Conservation (phyloP, 768 basidiomycete species). For the Tricholoma hemisulphureum region DNA sequence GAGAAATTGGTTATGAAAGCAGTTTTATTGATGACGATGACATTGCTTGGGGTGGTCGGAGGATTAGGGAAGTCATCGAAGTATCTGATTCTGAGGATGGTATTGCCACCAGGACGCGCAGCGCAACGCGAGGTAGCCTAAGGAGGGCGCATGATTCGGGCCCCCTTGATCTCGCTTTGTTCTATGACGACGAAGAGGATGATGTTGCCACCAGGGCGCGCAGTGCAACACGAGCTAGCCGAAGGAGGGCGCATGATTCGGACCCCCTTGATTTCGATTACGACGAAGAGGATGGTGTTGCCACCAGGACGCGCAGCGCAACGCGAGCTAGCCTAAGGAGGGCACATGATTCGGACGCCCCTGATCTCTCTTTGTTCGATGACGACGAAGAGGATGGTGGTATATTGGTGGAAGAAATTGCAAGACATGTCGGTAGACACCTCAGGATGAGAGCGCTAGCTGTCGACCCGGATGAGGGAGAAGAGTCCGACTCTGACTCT, state of each 20-base stretch:
- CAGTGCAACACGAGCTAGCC: neutral
- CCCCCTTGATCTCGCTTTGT: neutral
- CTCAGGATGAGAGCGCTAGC: neutral
- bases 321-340: neutral
- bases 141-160: neutral
- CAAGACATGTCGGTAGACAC: neutral
- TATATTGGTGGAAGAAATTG: neutral
- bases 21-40: slow-evolving; percentile 50
- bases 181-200: neutral
- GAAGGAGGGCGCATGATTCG: neutral
- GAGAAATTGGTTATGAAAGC: slow-evolving; percentile 45
- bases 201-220: neutral
- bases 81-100: neutral
- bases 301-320: neutral
- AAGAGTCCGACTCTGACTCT: neutral
- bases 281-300: neutral
- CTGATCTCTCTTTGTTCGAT: neutral
- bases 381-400: slow-evolving; percentile 2
- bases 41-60: neutral
- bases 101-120: neutral
- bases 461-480: neutral
- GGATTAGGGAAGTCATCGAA: neutral
- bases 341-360: neutral
- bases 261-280: neutral
- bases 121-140: neutral